phyloP scores from a whole-genome alignment of 2,329 filamentous ascomycete genomes.

The Fusarium tupiense region DNA sequence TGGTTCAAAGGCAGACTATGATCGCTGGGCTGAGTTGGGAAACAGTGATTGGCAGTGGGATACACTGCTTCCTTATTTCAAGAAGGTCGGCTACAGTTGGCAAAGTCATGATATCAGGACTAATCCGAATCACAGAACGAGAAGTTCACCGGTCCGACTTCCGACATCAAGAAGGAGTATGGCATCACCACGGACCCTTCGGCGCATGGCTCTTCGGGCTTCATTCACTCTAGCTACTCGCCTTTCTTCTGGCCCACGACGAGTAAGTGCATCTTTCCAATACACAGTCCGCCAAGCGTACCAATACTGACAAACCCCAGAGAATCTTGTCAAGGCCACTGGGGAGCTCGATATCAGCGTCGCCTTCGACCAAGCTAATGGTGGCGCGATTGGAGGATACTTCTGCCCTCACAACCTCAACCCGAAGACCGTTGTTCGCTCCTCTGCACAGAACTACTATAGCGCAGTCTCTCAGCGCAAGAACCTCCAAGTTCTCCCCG shows the following conservation, averaged over 20 bases:
- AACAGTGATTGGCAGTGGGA: constrained; percentile 54
- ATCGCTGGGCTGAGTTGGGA: constrained; percentile 57
- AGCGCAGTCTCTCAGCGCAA: constrained; percentile 2
- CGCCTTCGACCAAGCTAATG: constrained; percentile 30
- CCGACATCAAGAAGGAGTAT: constrained; percentile 25
- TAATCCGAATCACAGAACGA: constrained; percentile 20
- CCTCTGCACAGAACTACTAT: constrained; percentile 36
- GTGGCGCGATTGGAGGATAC: constrained; percentile 31
- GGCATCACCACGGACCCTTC: constrained; percentile 22
- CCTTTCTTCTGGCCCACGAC: constrained; percentile 41
- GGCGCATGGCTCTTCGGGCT: constrained; percentile 24
- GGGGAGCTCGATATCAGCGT: constrained; percentile 24
- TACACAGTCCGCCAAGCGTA: accelerated
- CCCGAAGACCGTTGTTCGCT: constrained; percentile 21
- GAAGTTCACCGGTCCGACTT: constrained; percentile 18
- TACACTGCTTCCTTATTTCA: constrained; percentile 55
- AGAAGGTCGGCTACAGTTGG: constrained; percentile 46
- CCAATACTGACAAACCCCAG: background rate
- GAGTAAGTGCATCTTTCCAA: background rate
- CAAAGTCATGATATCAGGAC: background rate
- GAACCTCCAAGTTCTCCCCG: constrained; percentile 25
- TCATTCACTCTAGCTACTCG: constrained; percentile 33
- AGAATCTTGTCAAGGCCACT: constrained; percentile 20
- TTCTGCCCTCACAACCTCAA: constrained; percentile 33
- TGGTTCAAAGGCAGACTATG: constrained; percentile 52